Percentiles rank a stretch among this genome's conserved stretches.
Conservation (phyloP, 2,329 filamentous ascomycete genomes). For the Phyllosticta capitalensis region DNA sequence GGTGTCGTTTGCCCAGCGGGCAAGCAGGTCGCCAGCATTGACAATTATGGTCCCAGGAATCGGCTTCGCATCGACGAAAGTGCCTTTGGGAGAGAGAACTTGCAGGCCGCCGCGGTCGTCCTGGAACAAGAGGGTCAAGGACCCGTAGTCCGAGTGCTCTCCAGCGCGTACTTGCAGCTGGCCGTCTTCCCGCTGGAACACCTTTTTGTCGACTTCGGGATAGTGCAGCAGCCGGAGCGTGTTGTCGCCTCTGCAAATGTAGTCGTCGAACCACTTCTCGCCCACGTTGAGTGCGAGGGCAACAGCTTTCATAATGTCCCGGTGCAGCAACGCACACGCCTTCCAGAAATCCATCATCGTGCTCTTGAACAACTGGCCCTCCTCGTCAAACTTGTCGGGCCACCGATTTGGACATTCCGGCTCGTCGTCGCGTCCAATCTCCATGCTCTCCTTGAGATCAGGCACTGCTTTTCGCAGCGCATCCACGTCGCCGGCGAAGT, state of each 20-base stretch:
- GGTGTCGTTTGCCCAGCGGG: conserved; percentile 81
- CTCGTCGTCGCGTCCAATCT: conserved; percentile 53
- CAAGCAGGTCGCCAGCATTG: conserved; percentile 79
- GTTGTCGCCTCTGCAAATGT: conserved; percentile 47
- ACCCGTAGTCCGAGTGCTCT: conserved; percentile 60
- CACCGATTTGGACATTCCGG: conserved; percentile 64
- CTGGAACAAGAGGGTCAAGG: conserved; percentile 42
- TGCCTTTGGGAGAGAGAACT: conserved; percentile 60
- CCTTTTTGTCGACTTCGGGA: conserved; percentile 53
- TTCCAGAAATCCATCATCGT: conserved; percentile 67
- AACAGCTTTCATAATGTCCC: conserved; percentile 73
- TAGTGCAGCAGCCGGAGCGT: conserved; percentile 66
- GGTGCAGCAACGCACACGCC: conserved; percentile 65
- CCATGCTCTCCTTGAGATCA: conserved; percentile 49
- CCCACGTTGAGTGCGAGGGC: conserved; percentile 70
- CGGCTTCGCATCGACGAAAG: conserved; percentile 73
- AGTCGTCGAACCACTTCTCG: conserved; percentile 65
- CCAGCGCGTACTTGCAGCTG: conserved; percentile 70
- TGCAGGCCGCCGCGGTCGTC: conserved; percentile 12
- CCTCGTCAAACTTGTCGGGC: conserved; percentile 49
- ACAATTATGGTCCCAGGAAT: conserved; percentile 75
- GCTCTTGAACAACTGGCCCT: conserved; percentile 54
- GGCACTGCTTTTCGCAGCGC: conserved; percentile 26
- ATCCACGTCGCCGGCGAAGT: conserved; percentile 26
- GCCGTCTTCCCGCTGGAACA: conserved; percentile 57